Base-by-base conservation (phyloP, 257 asterid species). In the Scutellaria minor region DNA sequence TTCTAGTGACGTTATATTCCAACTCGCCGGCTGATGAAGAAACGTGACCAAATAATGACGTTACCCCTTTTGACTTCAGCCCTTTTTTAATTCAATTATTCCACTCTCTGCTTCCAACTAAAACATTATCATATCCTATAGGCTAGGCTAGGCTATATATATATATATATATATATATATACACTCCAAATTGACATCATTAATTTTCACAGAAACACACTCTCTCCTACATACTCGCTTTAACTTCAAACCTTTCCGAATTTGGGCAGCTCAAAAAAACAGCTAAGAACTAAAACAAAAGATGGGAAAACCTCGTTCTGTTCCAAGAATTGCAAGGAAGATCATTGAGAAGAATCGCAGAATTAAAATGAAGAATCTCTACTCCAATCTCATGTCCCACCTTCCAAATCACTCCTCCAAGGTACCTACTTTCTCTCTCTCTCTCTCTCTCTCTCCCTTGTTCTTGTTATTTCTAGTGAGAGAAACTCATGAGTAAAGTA, bases 271-370 rank as follows among this genome's bases (percentile, higher is more conserved):
- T 18, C 18, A 0, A 5, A 47, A 6, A 6, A 24, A 24, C 46
- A 22, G 11, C 22, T 35, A 12, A 60, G 53, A 46, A 31, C 22
- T 3, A 3, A 40, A 64, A 64, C 1, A 18, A 12, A 18, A 41
- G 12, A 72, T 78, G 82, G 75, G 63, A 41, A 72, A 77, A 37
- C 58, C 64, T 56, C 39, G 70, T 18, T 15, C 45, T 10, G 71
- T 68, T 46, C 82, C 85, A 20, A 83, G 82, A 75, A 75, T 87
- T 39, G 92, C 83, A 55, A 85, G 93, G 54, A 87, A 73, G 68
- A 60, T 81, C 14, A 68, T 83, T 15, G 93, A 87, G 82, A 87
- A 85, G 45, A 85, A 83, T 35, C 68, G 93, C 56, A 87, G 93
- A 74, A 72, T 13, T 63, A 66, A 74, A 12, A 68, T 85, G 85